phyloP scores from a whole-genome alignment of 2,329 filamentous ascomycete species.

The Sodiomyces alkalinus region DNA sequence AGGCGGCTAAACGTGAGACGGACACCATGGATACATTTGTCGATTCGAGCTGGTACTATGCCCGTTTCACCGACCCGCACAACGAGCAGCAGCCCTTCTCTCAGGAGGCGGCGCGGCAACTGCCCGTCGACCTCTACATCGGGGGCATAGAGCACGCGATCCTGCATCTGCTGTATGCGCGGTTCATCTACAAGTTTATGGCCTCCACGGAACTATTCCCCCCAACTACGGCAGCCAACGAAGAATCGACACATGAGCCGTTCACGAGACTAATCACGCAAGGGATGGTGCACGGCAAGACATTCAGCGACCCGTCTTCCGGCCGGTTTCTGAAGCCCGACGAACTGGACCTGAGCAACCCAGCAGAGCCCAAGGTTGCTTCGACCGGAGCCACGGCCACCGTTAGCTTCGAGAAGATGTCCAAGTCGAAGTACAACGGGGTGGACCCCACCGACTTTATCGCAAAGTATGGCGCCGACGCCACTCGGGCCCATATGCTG shows the following conservation, averaged over 20 bases:
- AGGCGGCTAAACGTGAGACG: constrained; percentile 63
- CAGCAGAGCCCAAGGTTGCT: constrained; percentile 42
- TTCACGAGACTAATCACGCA: constrained; percentile 75
- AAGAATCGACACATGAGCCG: constrained; percentile 43
- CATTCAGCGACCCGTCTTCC: constrained; percentile 57
- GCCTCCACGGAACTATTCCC: constrained; percentile 37
- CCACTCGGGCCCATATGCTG: constrained; percentile 71
- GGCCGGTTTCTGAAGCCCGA: constrained; percentile 64
- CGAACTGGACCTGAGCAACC: constrained; percentile 51
- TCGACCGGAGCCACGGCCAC: constrained; percentile 42
- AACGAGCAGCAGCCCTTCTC: constrained; percentile 49
- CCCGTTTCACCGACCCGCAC: constrained; percentile 60
- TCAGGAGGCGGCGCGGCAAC: constrained; percentile 35
- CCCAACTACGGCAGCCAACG: constrained; percentile 17
- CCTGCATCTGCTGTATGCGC: constrained; percentile 73
- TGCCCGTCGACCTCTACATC: constrained; percentile 79
- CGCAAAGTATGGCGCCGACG: constrained; percentile 63
- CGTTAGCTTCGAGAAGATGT: constrained; percentile 80
- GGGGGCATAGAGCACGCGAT: constrained; percentile 87
- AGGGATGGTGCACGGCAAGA: constrained; percentile 87
- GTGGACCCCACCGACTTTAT: constrained; percentile 68
- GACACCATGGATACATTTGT: constrained; percentile 97
- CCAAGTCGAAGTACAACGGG: constrained; percentile 86
- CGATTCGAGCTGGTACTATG: constrained; percentile 88
- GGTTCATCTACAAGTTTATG: constrained; percentile 83